A percentile compares a stretch with the other conserved stretches of the same genome.
Conservation (phyloP, 768 basidiomycete genomes). For the Calvatia gigantea region DNA sequence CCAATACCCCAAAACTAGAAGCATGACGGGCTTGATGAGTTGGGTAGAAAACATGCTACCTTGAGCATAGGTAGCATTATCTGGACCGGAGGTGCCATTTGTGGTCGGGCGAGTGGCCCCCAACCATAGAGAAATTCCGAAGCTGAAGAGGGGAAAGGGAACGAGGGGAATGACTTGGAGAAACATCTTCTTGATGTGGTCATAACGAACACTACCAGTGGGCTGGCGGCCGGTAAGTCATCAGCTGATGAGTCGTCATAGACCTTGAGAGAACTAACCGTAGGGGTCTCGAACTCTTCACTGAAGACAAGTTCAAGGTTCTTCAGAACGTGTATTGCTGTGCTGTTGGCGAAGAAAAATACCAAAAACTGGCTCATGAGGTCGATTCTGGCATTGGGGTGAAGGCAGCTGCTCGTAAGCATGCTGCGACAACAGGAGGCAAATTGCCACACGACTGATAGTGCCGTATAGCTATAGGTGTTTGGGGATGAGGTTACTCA, state of each 20-base stretch:
- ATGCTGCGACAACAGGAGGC: neutral
- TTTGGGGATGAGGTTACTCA: neutral
- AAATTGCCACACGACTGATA: neutral
- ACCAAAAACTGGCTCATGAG: neutral
- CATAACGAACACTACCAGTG: neutral
- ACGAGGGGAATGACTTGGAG: neutral
- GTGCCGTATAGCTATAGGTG: neutral
- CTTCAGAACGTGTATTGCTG: neutral
- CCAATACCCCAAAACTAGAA: neutral
- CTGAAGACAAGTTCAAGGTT: neutral
- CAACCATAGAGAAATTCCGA: neutral
- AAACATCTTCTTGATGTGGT: neutral
- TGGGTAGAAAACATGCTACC: neutral
- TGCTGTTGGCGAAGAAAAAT: neutral
- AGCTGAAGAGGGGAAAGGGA: neutral
- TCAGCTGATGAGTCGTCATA: neutral
- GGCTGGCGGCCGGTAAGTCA: neutral
- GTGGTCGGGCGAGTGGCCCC: no score
- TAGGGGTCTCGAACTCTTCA: neutral
- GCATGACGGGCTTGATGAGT: neutral
- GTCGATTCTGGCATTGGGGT: neutral
- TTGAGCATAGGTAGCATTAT: neutral
- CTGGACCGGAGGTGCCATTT: neutral
- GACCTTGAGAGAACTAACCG: neutral
- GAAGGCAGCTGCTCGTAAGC: no score